Percentiles rank a stretch among this genome's conserved stretches.
phyloP scores from a whole-genome alignment of 306 rosid genomes.

The Gastrolobium bilobum region DNA sequence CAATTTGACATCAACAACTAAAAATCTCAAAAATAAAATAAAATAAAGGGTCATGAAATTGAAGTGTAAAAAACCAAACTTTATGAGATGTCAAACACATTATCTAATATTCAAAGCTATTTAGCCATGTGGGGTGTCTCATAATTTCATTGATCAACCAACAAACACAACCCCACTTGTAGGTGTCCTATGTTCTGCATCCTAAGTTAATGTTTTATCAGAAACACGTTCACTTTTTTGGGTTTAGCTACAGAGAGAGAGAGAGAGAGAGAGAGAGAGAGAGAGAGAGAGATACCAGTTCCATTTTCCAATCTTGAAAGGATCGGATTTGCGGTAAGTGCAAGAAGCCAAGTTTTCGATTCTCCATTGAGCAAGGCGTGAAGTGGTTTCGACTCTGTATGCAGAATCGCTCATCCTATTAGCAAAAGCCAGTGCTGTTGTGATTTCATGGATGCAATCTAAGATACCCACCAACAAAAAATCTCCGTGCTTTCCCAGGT shows the following conservation, averaged over 20 bases:
- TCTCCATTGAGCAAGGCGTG: constrained; percentile 99
- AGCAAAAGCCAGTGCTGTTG: constrained; percentile 78
- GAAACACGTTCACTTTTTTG: constrained; percentile 15
- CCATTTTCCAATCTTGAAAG: constrained; percentile 97
- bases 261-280: background rate
- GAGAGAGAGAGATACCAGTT: constrained; percentile 67
- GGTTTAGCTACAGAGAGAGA: background rate
- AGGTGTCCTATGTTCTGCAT: background rate
- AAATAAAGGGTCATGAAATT: constrained; percentile 9
- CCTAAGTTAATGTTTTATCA: background rate
- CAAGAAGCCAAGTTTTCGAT: constrained; percentile 93
- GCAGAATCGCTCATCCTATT: constrained; percentile 95
- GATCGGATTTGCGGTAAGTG: constrained; percentile 96
- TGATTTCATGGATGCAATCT: constrained; percentile 96
- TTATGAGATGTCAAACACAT: constrained; percentile 6
- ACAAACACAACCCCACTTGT: constrained; percentile 35
- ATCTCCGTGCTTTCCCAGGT: constrained; percentile 98
- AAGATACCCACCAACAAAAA: constrained; percentile 79
- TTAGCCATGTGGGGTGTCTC: constrained; percentile 21
- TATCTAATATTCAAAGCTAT: background rate
- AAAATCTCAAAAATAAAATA: background rate
- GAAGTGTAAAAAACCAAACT: background rate
- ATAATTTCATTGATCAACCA: background rate
- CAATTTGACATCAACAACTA: background rate
- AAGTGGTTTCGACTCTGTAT: constrained; percentile 86